Base-by-base conservation (phyloP, 2,329 filamentous ascomycete species). In the Penicillium sp. region DNA sequence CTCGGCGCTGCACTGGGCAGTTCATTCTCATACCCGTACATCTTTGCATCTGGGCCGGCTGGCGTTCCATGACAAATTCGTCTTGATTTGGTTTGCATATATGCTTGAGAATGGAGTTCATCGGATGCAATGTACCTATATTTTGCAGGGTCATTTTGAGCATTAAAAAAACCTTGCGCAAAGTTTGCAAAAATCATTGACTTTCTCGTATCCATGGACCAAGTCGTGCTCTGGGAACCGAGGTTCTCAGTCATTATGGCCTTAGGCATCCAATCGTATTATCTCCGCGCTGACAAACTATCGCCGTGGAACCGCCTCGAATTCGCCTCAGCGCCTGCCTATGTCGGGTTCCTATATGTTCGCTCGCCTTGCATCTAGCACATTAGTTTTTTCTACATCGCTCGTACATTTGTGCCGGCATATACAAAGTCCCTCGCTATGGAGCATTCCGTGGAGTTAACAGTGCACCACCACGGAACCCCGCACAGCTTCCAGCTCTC, bases 391-490 rank as follows among this genome's bases (percentile, higher is more conserved):
- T 29, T 12, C 21, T 16, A 47, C 24, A 24, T 26, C 7, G 16
- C 16, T 29, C 47, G n/a, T 41, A 18, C 41, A 23, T 21, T n/a
- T 24, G 34, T 4, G 12, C 36, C 38, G 10, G 10, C 28, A 5
- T 33, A 23, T 23, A 47, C 21, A 24, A 47, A 36, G 8, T 23
- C 24, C 34, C 39, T 41, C 39, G 47, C 21, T 21, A 57, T 59
- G 54, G 52, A 54, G 7, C 54, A 49, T 3, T n/a, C 36, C 1
- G 49, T 79, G 52, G 63, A 66, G 33, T 65, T 85, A 36, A 80
- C 75, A 15, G 66, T 86, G 53, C 77, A 78, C 56, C 79, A 85
- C 61, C 81, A 84, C 65, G 77, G 79, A 63, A 77, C 77, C 45
- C 70, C 75, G 1, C 70, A 83, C 58, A 69, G 71, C 16, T 65